Conservation (phyloP, 1,284 basidiomycete species). For the Gymnopus androsaceus region DNA sequence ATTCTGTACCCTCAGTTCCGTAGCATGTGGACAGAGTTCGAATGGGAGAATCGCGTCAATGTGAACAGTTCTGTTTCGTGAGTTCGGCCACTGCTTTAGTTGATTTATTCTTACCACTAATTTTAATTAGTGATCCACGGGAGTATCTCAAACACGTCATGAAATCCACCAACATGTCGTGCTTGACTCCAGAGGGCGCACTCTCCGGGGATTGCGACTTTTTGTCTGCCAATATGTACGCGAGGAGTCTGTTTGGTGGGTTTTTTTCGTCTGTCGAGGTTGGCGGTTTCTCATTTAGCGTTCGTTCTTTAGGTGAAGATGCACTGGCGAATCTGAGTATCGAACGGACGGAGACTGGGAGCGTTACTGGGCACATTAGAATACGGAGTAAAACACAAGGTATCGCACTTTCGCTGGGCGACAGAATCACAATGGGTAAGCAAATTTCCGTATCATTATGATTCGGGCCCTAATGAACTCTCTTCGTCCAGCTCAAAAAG, state of each 20-base stretch:
- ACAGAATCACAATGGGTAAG: conserved; percentile 88
- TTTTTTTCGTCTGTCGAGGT: conserved; percentile 16
- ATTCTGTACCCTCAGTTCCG: conserved; percentile 65
- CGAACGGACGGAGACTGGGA: conserved; percentile 83
- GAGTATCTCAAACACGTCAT: conserved; percentile 89
- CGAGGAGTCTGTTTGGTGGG: conserved; percentile 84
- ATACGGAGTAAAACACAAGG: conserved; percentile 95
- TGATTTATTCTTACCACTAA: conserved; percentile 7
- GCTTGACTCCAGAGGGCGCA: conserved; percentile 92
- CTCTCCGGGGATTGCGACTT: conserved; percentile 92
- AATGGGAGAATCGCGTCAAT: conserved; percentile 98
- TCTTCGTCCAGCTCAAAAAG: conserved; percentile 10
- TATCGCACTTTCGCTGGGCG: conserved; percentile 91
- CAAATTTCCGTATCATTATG: conserved; percentile 8
- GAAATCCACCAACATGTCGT: conserved; percentile 94
- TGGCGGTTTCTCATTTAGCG: background rate
- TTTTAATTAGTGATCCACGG: conserved; percentile 64
- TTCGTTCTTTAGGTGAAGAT: conserved; percentile 73
- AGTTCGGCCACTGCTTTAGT: conserved; percentile 24
- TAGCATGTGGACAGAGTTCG: conserved; percentile 97
- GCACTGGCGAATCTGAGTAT: conserved; percentile 95
- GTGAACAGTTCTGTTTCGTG: conserved; percentile 82
- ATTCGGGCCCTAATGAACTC: background rate
- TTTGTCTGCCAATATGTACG: conserved; percentile 93
- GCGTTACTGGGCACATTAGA: conserved; percentile 72